Conservation (phyloP, 805 yeast genomes). For the Saccharomycopsis babjevae region DNA sequence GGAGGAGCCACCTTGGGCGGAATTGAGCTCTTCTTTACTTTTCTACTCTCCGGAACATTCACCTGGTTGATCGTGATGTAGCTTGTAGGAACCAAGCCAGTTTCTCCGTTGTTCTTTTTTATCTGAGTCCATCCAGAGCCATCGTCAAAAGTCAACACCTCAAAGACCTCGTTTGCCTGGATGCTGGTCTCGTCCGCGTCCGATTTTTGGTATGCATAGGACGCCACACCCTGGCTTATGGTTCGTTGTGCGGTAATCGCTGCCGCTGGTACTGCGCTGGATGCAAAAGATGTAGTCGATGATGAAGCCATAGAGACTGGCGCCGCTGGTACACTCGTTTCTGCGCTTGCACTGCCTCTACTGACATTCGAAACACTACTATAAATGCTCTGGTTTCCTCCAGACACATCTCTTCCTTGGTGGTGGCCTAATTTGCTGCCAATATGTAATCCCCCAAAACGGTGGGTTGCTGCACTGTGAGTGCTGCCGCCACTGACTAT, state of each 20-base stretch:
- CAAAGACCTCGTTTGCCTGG: constrained; percentile 48
- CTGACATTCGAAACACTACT: neutral
- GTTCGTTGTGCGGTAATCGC: constrained; percentile 5
- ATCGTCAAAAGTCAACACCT: constrained; percentile 58
- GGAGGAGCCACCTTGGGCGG: constrained; percentile 80
- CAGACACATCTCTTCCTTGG: constrained; percentile 29
- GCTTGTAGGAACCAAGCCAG: constrained; percentile 79
- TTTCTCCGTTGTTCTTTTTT: constrained; percentile 34
- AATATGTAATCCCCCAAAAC: neutral
- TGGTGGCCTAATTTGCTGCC: neutral
- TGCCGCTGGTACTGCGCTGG: neutral
- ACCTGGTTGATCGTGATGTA: constrained; percentile 43
- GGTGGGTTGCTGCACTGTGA: neutral
- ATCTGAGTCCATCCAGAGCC: constrained; percentile 91
- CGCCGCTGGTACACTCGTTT: neutral
- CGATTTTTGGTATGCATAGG: constrained; percentile 54
- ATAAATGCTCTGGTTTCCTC: constrained; percentile 12
- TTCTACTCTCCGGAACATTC: constrained; percentile 12
- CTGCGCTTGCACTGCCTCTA: neutral
- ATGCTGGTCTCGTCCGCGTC: constrained; percentile 72
- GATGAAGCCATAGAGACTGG: neutral
- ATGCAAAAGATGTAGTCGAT: neutral
- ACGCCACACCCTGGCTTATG: constrained; percentile 33
- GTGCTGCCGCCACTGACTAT: neutral
- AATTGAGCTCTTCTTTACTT: constrained; percentile 30